These are phyloP conservation scores for Venturia asperata DNA, from an alignment of 2,329 filamentous ascomycete species.

Conservation along the genomic window DNA sequence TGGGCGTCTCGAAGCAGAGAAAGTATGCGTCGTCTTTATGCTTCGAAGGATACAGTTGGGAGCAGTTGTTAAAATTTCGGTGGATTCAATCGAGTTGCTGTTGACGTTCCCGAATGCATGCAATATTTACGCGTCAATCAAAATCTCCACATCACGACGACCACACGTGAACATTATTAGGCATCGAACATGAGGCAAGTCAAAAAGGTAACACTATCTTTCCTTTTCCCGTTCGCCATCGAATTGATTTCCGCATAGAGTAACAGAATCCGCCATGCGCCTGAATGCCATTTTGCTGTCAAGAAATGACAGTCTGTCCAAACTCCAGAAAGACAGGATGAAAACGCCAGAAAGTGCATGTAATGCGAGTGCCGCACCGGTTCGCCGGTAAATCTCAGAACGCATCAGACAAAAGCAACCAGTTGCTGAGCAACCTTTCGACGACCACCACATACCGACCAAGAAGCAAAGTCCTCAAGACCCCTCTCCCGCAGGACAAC, in stretches of 20 bases:
- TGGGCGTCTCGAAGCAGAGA: not conserved
- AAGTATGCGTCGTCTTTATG: not conserved
- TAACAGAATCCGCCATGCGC: not conserved
- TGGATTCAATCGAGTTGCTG: not conserved
- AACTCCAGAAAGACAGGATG: constrained; percentile 1
- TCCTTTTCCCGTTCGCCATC: not conserved
- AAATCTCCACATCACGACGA: not conserved
- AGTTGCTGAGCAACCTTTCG: not conserved
- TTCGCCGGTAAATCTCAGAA: not conserved
- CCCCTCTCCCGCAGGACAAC: not conserved
- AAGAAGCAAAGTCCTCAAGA: not conserved
- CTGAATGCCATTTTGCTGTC: constrained; percentile 7
- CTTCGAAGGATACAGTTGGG: not conserved
- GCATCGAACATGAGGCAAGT: not conserved
- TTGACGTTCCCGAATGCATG: not conserved
- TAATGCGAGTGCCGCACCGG: not conserved
- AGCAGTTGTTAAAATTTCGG: not conserved
- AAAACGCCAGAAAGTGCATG: constrained; percentile 14
- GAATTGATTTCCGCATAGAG: not conserved
- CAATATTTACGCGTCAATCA: not conserved
- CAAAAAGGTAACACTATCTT: not conserved
- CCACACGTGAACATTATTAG: not conserved
- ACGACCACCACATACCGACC: not conserved
- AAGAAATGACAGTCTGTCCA: constrained; percentile 7
- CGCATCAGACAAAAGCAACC: not conserved